Evolutionary conservation across 345 rosid species (phyloP), one percentile per base, ranked within the genome.

Genomic region (Rubroshorea leprosula): DNA sequence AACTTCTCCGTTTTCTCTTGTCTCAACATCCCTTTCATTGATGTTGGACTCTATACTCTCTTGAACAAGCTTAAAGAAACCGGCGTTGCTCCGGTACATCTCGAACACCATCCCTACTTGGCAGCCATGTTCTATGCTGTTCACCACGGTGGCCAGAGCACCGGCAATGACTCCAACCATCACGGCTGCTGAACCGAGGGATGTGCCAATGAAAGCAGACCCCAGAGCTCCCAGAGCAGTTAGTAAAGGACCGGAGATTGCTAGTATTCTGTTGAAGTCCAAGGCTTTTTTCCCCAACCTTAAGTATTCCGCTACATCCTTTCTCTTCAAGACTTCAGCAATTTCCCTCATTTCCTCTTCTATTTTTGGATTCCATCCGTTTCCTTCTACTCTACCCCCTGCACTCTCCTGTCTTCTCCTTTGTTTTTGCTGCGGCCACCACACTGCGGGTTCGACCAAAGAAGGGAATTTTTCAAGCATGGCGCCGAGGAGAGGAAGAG

Each of bases 101-200:
- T 79, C 84, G 29, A 82, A 68, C 65, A 79, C 78, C 84, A 82
- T 79, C 44, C 84, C 87, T 14, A 74, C 72, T 60, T 72, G 82
- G 18, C 80, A 67, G 0, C 82, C 87, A 35, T 82, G 84, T 65
- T 74, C 77, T 27, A 74, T 5, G 25, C 76, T 45, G 59, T 62
- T 79, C 64, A 76, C 71, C 3, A 64, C 41, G 17, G 78, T 58
- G 2, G 84, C 77, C 48, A 76, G 19, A 17, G 70, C 80, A 9
- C 84, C 87, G 0, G 63, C 62, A 4, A 39, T 26, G 25, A 74
- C 71, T 50, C 77, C 87, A 13, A 75, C 24, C 47, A 66, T 43
- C 51, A 60, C 68, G 0, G 68, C 78, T 80, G 64, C 46, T 3
- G 69, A 55, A 35, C 55, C 59, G 15, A 35, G 39, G 23, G 23